phyloP scores from a whole-genome alignment of 2,329 filamentous ascomycete genomes.

The Colletotrichum chlorophyti region DNA sequence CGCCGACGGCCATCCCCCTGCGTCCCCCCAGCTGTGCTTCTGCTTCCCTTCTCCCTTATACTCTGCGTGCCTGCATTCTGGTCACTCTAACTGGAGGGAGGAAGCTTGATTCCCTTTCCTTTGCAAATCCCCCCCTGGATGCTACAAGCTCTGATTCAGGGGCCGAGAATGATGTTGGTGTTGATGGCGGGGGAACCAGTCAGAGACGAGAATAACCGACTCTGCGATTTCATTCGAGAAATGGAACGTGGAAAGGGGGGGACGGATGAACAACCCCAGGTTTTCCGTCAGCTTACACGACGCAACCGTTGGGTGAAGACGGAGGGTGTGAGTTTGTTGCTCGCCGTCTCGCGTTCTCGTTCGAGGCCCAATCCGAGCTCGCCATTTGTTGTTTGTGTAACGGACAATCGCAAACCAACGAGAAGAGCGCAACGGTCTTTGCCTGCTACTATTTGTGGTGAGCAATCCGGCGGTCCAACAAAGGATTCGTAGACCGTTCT shows the following conservation, averaged over 20 bases:
- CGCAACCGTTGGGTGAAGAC: constrained; percentile 5
- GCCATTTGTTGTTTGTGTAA: constrained; percentile 15
- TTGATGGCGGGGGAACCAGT: constrained; percentile 17
- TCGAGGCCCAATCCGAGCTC: constrained; percentile 20
- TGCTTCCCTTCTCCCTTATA: too few species aligned
- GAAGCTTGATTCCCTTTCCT: background rate
- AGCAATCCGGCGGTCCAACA: constrained; percentile 6
- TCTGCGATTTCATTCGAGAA: constrained; percentile 14
- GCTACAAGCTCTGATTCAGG: background rate
- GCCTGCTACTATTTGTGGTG: background rate
- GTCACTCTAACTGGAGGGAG: background rate
- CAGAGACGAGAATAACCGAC: background rate
- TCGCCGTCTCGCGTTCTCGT: background rate
- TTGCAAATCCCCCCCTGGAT: background rate
- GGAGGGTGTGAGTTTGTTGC: background rate
- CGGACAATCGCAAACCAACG: background rate
- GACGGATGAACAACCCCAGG: background rate
- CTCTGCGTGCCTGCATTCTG: background rate
- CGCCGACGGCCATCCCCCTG: too few species aligned
- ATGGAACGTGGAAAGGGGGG: background rate
- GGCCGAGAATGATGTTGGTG: constrained; percentile 5
- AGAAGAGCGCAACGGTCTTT: constrained; percentile 5
- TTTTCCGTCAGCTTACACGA: constrained; percentile 21
- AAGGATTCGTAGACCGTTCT: constrained; percentile 10
- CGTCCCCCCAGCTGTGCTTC: too few species aligned